Evolutionary conservation across 1,284 basidiomycete species (phyloP), one percentile per base, ranked within the genome.

Genomic region (Pisolithus thermaeus): DNA sequence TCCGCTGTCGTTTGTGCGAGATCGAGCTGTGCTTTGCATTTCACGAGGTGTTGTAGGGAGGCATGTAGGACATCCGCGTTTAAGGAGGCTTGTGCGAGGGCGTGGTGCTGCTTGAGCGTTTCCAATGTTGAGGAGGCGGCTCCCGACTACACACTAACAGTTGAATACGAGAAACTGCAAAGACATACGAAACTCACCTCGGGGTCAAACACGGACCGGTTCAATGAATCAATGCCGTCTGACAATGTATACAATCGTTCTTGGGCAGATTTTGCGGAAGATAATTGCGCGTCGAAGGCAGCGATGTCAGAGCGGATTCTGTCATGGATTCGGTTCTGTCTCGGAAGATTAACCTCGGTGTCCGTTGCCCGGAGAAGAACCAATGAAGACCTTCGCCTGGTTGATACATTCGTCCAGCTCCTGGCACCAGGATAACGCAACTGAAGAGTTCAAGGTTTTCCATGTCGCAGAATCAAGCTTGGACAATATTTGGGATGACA

Each of bases 371-470:
- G 49, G 27, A 46, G 36, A 45, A 40, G 39, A 35, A 14, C 45
- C 46, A 45, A 46, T 28, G 28, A 23, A 54, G 58, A 88, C 89
- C 73, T 87, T 84, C 7, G 85, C 87, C 22, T 73, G 69, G 32
- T 70, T 68, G 56, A 91, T 87, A 20, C 80, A 78, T 42, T 79
- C 75, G 58, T 90, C 80, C 23, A 91, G 73, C 62, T 90, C 86
- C 1, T 68, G 60, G 30, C 88, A 70, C 87, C 87, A 91, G 56
- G 79, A 80, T 25, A 77, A 71, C 12, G 83, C 83, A 42, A 84
- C 62, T 22, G 73, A 61, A 35, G 86, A 76, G 54, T 74, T 81
- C 36, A 91, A 65, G 1, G 80, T 72, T 56, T 80, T 72, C 52
- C 70, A 66, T 4, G 78, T 77, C 6, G 80, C 78, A 35, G 79